Evolutionary conservation across 2,329 filamentous ascomycete genomes (phyloP).

Genomic region (Nothophaeocryptopus gaeumannii): DNA sequence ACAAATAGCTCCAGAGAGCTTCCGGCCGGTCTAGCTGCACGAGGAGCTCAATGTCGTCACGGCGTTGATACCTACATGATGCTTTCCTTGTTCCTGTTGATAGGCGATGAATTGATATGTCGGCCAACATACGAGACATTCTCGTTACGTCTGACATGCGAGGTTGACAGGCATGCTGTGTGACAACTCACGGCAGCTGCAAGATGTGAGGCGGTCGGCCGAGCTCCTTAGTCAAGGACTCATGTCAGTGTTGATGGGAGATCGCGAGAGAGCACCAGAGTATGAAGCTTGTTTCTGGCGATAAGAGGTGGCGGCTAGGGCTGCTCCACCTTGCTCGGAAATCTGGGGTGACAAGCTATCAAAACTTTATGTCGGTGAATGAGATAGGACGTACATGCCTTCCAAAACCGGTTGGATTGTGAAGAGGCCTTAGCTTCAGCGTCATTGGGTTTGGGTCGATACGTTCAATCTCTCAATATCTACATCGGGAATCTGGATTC

Average conservation of each 20-base stretch:
- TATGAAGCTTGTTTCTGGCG: no score
- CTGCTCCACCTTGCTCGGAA: no score
- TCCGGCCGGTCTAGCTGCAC: constrained; percentile 9
- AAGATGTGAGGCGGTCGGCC: background rate
- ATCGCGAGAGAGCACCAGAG: no score
- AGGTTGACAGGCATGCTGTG: constrained; percentile 9
- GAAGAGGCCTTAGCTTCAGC: no score
- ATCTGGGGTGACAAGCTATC: background rate
- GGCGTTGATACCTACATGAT: constrained; percentile 14
- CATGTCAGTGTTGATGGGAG: constrained; percentile 8
- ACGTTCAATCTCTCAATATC: no score
- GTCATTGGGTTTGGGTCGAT: no score
- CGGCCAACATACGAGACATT: constrained; percentile 6
- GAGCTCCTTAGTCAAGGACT: constrained; percentile 17
- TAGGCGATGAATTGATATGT: constrained; percentile 17
- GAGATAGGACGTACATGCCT: constrained; percentile 3
- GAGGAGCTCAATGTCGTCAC: constrained; percentile 12
- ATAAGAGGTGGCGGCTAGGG: no score
- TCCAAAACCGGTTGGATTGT: background rate
- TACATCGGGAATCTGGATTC: no score
- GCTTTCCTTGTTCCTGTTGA: constrained; percentile 21
- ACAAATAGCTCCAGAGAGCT: constrained; percentile 13
- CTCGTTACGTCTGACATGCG: constrained; percentile 18
- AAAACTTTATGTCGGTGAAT: constrained; percentile 1
- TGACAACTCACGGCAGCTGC: background rate